These are phyloP conservation scores for Sutorius australiensis DNA, from an alignment of 768 basidiomycete species.

Conservation along the genomic window DNA sequence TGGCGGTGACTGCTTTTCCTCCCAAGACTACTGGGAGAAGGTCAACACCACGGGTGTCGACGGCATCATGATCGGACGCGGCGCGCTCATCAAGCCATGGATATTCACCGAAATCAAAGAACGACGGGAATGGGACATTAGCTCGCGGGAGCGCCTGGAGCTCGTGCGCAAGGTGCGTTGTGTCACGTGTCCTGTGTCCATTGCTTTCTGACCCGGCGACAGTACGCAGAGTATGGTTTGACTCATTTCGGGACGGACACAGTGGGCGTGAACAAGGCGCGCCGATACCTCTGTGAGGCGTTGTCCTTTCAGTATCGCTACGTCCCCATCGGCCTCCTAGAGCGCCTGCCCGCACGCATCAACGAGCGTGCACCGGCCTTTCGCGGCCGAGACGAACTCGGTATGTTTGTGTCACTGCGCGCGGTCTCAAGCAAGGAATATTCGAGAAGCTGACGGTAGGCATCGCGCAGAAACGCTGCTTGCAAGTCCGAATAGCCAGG, in stretches of 20 bases:
- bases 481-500: conserved; percentile 70
- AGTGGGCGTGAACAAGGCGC: conserved; percentile 83
- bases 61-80: conserved; percentile 92
- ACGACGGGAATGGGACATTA: conserved; percentile 89
- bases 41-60: conserved; percentile 83
- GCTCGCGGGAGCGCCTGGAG: conserved; percentile 77
- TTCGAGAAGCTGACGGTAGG: neutral
- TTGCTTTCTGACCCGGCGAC: neutral
- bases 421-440: neutral
- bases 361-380: conserved; percentile 92
- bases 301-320: conserved; percentile 97
- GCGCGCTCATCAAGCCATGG: conserved; percentile 95
- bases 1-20: conserved; percentile 92
- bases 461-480: conserved; percentile 69
- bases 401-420: conserved; percentile 40
- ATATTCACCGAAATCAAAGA: conserved; percentile 96
- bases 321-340: conserved; percentile 88
- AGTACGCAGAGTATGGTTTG: conserved; percentile 88
- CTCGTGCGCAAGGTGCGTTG: conserved; percentile 63
- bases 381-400: conserved; percentile 82
- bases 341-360: conserved; percentile 71
- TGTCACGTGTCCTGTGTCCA: neutral
- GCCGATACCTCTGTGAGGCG: conserved; percentile 92
- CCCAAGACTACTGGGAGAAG: conserved; percentile 74
- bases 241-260: conserved; percentile 86